Base-by-base conservation (phyloP, 1,139 yeast species). In the Candida smagusa region DNA sequence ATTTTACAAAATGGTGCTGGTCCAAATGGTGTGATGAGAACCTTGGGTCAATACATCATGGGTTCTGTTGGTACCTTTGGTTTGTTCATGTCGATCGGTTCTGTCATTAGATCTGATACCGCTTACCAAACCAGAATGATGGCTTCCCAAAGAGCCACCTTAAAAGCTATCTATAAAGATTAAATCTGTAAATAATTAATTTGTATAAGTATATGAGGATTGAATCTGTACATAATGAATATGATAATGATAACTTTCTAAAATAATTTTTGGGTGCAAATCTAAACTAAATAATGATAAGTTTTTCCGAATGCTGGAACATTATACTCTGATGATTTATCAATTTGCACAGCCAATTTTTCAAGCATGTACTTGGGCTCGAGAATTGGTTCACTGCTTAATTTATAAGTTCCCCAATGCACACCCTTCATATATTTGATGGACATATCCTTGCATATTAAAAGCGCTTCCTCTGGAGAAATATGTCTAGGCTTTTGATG, bases 61-160 rank as follows among this genome's bases (percentile, higher is more conserved):
- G 97, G 97, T 38, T 88, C 97, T 5, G 97, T 95, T 9, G 97
- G 95, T 35, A 92, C 97, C 9, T 92, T 94, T 63, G 96, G 96
- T 22, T 76, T 90, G 56, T 89, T 92, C 61, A 90, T 92, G 97
- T 85, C 95, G 33, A 84, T 89, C 52, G 96, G 97, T 28, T 83
- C 94, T 9, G 94, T 90, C 23, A 90, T 90, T 49, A 81, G 97
- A 68, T 85, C 95, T 32, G 97, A 71, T 41, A 47, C 72, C 3
- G 62, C 82, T 11, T 68, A 57, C 48, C 70, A 62, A 44, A 70
- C 71, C 4, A 56, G 66, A 13, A 56, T 69, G 66, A 53, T 68
- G 48, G 49, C 54, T 16, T 49, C 62, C 16, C 75, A 70, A 47
- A 59, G 62, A 47, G 63, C 65, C 23, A 61, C 54, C 40, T 53